Base-by-base conservation (phyloP, 2,329 filamentous ascomycete genomes). In the Neopestalotiopsis clavispora region DNA sequence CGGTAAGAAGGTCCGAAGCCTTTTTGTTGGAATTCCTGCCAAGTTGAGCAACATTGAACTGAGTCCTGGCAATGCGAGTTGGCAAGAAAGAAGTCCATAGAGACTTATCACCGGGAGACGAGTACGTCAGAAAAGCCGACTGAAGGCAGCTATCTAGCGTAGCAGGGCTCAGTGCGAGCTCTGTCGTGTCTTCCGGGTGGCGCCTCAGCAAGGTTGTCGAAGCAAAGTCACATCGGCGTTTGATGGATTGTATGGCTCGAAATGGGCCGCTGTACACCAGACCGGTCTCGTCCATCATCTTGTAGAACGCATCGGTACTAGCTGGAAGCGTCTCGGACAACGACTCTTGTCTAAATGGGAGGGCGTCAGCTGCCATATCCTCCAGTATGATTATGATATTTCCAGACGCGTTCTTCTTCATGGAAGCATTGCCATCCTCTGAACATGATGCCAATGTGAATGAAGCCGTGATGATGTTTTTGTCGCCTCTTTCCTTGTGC, bases 51-150 rank as follows among this genome's bases (percentile, higher is more conserved):
- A 81, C 63, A 69, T 81, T 83, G 74, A 84, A 83, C 3, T 75
- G 73, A 1, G 84, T 69, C 14, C 68, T 73, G 9, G 76, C 72
- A 7, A 84, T 82, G 2, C 66, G 70, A 4, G 76, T 72, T 0
- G 82, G 82, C 0, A 84, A 74, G 68, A 84, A 84, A 0, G 80
- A 76, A 1, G 81, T 82, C 82, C 82, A 84, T 0, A 84, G 75
- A 0, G 81, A 77, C 13, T 78, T 76, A 56, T 84, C 82, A 12
- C 80, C 80, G 0, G 82, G 81, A 0, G 79, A 80, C 0, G 82
- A 76, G 30, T 81, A 80, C 0, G 82, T 76, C n/a, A 80, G 75
- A 66, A 84, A 84, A 0, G 81, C 80, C 0, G 81, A 78, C 62
- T 84, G 82, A 6, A 84, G 77, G 67, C 81, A 84, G 23, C 74